Evolutionary conservation across 805 yeast genomes (phyloP).

Genomic region (Monosporozyma unispora): DNA sequence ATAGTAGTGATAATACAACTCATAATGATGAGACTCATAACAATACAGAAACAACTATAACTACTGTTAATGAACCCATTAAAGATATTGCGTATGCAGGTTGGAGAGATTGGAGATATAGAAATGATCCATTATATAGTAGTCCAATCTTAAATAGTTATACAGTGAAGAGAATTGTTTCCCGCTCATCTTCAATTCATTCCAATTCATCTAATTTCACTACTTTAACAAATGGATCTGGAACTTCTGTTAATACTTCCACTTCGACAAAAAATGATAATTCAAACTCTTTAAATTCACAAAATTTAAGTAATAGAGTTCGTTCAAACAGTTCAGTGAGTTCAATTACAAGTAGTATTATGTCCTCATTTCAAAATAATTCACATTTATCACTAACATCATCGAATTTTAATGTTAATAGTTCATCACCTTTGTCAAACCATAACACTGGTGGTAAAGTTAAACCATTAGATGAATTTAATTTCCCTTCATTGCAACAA

Average conservation of each 20-base stretch:
- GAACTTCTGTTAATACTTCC: neutral
- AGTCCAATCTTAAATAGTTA: slow-evolving; percentile 29
- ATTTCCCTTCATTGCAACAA: neutral
- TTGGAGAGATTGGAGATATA: slow-evolving; percentile 88
- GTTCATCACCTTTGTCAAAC: neutral
- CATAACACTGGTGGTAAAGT: neutral
- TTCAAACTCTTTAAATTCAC: neutral
- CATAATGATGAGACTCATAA: slow-evolving; percentile 9
- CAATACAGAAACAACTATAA: neutral
- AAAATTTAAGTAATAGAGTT: neutral
- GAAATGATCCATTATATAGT: slow-evolving; percentile 60
- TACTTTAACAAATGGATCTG: neutral
- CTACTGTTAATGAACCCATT: slow-evolving; percentile 6
- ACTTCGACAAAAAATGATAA: slow-evolving; percentile 4
- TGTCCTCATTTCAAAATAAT: slow-evolving; percentile 22
- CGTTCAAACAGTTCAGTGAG: slow-evolving; percentile 20
- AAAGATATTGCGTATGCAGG: slow-evolving; percentile 48
- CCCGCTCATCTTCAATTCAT: slow-evolving; percentile 18
- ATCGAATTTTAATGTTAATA: neutral
- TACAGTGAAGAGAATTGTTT: slow-evolving; percentile 15
- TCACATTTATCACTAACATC: slow-evolving; percentile 15
- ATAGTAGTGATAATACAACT: neutral
- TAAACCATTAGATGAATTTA: slow-evolving; percentile 2
- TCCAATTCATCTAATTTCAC: slow-evolving; percentile 10
- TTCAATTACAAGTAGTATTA: slow-evolving; percentile 25